Evolutionary conservation across 2,329 filamentous ascomycete genomes (phyloP), one percentile per base, ranked within the genome.

Genomic region (Diaporthe citriasiana): DNA sequence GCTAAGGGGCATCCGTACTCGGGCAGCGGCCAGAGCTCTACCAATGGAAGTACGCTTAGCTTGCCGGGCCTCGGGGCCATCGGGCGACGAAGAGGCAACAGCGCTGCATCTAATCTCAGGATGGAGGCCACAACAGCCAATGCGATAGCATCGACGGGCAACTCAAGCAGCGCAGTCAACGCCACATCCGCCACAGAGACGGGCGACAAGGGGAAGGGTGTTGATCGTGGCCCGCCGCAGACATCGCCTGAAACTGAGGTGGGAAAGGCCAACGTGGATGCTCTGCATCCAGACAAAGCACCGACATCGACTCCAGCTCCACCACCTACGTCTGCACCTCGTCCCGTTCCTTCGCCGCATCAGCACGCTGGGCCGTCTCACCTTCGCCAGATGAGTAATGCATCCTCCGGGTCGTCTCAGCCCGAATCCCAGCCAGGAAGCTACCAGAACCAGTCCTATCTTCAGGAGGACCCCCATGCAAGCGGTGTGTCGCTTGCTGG

Each of bases 331-430:
- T 82, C 84, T 6, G 79, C 82, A 0, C 80, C 86, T 1, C 81
- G 87, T 4, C 85, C 85, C 3, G 86, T 88, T 75, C 83, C 87
- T 8, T 84, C 86, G 5, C 79, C 86, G 1, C 85, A 87, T n/a
- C 87, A 87, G 9, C 85, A 88, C 1, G 88, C 90, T 10, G 90
- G 90, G 53, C 89, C 90, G 6, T 94, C 93, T 1, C 93, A 95
- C 80, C 86, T 97, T 25, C 91, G 95, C 33, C 93, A 97, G 78
- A 92, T 97, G 83, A 97, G 95, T 76, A 97, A 93, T 78, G 93
- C 94, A 1, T 98, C 95, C 0, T 97, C 95, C 0, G 90, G 93
- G 0, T 91, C 95, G 0, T 97, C 94, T 0, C 86, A 92, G 17
- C 87, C 91, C 0, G 94, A 96, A 68, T 94, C 92, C 42, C 85